Percentiles rank a stretch among this genome's conserved stretches.
These are phyloP conservation scores for Stenogyne calaminthoides DNA, from an alignment of 305 asterid species.

Conservation along the genomic window DNA sequence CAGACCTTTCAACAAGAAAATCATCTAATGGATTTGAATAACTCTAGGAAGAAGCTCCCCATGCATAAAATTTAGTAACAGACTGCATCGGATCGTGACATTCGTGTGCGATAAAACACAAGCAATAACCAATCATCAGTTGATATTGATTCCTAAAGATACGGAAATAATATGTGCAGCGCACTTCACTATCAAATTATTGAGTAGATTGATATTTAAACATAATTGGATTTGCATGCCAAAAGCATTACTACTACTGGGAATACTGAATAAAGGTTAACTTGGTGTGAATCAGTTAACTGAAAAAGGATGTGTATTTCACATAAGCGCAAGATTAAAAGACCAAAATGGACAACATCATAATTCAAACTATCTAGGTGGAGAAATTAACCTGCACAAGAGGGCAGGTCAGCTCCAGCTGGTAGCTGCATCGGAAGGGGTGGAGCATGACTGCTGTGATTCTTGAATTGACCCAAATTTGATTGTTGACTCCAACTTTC, in stretches of 20 bases:
- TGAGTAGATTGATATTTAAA: slow-evolving; percentile 11
- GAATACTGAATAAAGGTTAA: not conserved
- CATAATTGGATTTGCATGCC: slow-evolving; percentile 12
- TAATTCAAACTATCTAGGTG: slow-evolving; percentile 13
- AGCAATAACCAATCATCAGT: slow-evolving; percentile 8
- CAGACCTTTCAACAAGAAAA: slow-evolving; percentile 4
- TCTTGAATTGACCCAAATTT: slow-evolving; percentile 58
- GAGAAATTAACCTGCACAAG: slow-evolving; percentile 73
- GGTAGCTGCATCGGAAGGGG: slow-evolving; percentile 91
- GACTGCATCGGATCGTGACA: slow-evolving; percentile 16
- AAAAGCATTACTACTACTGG: slow-evolving; percentile 16
- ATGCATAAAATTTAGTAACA: not conserved
- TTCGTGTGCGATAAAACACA: slow-evolving; percentile 13
- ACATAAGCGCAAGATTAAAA: slow-evolving; percentile 3
- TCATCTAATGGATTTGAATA: slow-evolving; percentile 9
- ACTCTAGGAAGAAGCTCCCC: slow-evolving; percentile 3
- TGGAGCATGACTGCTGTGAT: slow-evolving; percentile 52
- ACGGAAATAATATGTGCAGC: not conserved
- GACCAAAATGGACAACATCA: not conserved
- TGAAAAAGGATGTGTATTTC: not conserved
- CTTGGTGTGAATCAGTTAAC: not conserved
- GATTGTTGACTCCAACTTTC: slow-evolving; percentile 59
- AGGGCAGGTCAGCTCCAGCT: slow-evolving; percentile 88
- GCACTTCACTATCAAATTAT: not conserved
- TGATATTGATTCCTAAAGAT: not conserved